These are phyloP conservation scores for Diplocarpon rosae DNA, from an alignment of 2,329 filamentous ascomycete genomes.

Conservation along the genomic window DNA sequence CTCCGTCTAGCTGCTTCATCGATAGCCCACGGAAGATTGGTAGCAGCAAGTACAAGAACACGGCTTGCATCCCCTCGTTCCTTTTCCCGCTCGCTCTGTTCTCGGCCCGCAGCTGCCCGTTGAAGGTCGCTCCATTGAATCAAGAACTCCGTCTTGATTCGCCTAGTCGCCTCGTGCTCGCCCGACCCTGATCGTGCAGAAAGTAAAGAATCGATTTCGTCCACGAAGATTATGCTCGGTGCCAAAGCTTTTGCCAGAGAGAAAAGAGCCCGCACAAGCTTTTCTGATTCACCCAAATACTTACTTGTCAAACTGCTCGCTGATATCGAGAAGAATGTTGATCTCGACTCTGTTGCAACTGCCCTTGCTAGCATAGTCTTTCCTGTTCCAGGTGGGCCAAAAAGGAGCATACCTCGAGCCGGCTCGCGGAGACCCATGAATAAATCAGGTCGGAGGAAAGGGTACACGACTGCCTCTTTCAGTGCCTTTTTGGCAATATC, in stretches of 20 bases:
- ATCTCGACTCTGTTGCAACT: slow-evolving; percentile 87
- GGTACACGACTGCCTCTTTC: slow-evolving; percentile 94
- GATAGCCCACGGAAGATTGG: slow-evolving; percentile 94
- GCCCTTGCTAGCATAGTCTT: slow-evolving; percentile 96
- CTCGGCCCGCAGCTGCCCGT: slow-evolving; percentile 78
- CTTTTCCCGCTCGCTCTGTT: slow-evolving; percentile 54
- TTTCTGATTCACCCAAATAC: slow-evolving; percentile 92
- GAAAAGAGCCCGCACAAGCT: slow-evolving; percentile 87
- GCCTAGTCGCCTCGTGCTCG: slow-evolving; percentile 84
- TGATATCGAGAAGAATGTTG: slow-evolving; percentile 94
- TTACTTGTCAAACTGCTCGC: slow-evolving; percentile 92
- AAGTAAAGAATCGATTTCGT: slow-evolving; percentile 91
- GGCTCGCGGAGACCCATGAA: slow-evolving; percentile 95
- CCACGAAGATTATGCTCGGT: slow-evolving; percentile 94
- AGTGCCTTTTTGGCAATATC: slow-evolving; percentile 84
- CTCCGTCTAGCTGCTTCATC: slow-evolving; percentile 86
- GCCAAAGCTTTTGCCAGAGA: slow-evolving; percentile 78
- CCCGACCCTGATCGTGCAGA: slow-evolving; percentile 72
- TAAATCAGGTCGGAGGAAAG: slow-evolving; percentile 85
- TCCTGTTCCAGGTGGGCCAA: slow-evolving; percentile 93
- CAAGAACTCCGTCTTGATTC: slow-evolving; percentile 95
- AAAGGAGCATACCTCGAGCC: slow-evolving; percentile 87
- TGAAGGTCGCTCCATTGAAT: slow-evolving; percentile 96
- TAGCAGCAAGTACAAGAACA: slow-evolving; percentile 87
- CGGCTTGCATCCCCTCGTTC: slow-evolving; percentile 71